phyloP scores from a whole-genome alignment of 2,329 filamentous ascomycete genomes.

The Clarireedia paspali region DNA sequence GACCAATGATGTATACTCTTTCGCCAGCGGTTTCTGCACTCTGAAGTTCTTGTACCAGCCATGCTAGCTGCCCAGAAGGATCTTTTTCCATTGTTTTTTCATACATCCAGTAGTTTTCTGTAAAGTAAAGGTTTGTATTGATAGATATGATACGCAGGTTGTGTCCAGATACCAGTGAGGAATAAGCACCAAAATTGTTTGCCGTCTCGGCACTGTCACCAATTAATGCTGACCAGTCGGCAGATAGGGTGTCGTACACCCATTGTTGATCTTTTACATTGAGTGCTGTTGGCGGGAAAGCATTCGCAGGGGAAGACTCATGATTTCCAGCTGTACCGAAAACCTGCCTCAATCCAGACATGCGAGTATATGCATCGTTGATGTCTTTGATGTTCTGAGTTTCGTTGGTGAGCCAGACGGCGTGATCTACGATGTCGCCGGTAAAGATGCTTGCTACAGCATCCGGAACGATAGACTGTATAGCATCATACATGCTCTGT shows the following conservation, averaged over 20 bases:
- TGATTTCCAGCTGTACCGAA: slow-evolving; percentile 35
- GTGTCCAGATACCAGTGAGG: slow-evolving; percentile 23
- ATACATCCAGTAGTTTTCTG: slow-evolving; percentile 34
- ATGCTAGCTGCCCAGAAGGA: slow-evolving; percentile 30
- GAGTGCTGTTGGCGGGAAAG: slow-evolving; percentile 29
- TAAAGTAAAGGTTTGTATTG: slow-evolving; percentile 37
- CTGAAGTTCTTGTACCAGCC: slow-evolving; percentile 33
- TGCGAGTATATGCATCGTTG: slow-evolving; percentile 30
- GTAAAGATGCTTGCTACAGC: slow-evolving; percentile 33
- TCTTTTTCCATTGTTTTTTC: slow-evolving; percentile 32
- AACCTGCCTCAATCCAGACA: slow-evolving; percentile 28
- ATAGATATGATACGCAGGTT: slow-evolving; percentile 35
- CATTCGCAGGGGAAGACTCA: slow-evolving; percentile 31
- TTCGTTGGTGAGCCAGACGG: slow-evolving; percentile 30
- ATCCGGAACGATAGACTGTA: slow-evolving; percentile 25
- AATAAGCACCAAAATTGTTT: slow-evolving; percentile 31
- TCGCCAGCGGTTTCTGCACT: slow-evolving; percentile 31
- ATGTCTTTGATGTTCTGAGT: slow-evolving; percentile 30
- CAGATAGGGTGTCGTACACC: slow-evolving; percentile 32
- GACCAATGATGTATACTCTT: slow-evolving; percentile 33
- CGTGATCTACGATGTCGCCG: slow-evolving; percentile 34
- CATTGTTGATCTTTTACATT: slow-evolving; percentile 27
- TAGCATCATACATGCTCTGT: slow-evolving; percentile 33
- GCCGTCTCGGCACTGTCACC: slow-evolving; percentile 24
- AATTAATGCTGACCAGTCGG: slow-evolving; percentile 31